Percentiles rank a stretch among this genome's conserved stretches.
Conservation (phyloP, 352 stramenopile genomes). For the Aphanomyces euteiches region DNA sequence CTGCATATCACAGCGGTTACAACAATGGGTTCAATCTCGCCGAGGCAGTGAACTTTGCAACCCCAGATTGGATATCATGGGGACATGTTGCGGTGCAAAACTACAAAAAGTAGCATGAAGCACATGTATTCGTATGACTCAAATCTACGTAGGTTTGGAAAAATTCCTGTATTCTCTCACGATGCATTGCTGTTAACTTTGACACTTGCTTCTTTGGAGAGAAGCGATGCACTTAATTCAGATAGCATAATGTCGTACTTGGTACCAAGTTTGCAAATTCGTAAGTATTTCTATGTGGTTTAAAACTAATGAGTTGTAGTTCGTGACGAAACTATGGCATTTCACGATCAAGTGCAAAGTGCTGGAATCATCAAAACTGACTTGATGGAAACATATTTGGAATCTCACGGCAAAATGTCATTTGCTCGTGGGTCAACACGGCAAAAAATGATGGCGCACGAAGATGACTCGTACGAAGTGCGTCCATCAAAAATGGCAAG, state of each 20-base stretch:
- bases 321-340: constrained; percentile 50
- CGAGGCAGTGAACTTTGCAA: constrained; percentile 89
- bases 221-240: constrained; percentile 44
- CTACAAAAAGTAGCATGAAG: constrained; percentile 39
- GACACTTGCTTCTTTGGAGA: constrained; percentile 62
- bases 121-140: background rate
- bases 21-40: constrained; percentile 95
- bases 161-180: constrained; percentile 84
- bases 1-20: constrained; percentile 97
- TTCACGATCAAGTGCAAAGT: constrained; percentile 42
- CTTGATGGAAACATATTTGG: constrained; percentile 39
- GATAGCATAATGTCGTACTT: constrained; percentile 48
- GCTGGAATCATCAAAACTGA: constrained; percentile 44
- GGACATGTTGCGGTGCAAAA: constrained; percentile 65
- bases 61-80: constrained; percentile 83
- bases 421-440: constrained; percentile 15
- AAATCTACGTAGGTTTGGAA: constrained; percentile 43
- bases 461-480: constrained; percentile 37
- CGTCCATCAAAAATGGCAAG: constrained; percentile 23
- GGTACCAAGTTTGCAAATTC: constrained; percentile 55
- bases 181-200: constrained; percentile 77
- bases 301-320: constrained; percentile 34
- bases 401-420: constrained; percentile 10
- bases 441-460: constrained; percentile 1
- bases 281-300: background rate